Evolutionary conservation across 2,329 filamentous ascomycete genomes (phyloP), one percentile per base, ranked within the genome.

Genomic region (Pyricularia grisea): DNA sequence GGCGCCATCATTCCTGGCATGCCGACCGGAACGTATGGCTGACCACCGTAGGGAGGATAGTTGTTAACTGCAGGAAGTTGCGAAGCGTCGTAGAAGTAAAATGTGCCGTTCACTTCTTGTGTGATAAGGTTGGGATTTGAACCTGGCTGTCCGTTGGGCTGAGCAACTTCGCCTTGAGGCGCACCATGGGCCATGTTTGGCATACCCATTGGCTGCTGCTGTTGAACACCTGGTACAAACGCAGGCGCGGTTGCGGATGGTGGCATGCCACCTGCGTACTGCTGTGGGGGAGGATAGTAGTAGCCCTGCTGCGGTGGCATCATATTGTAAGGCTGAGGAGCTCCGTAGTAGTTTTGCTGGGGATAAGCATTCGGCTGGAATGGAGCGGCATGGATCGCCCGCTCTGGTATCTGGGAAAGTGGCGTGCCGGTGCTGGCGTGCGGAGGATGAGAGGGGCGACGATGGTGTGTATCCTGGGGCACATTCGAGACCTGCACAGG

Each of bases 91-190:
- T 93, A 94, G 77, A 97, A 99, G 78, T 97, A 98, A 0, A 97
- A 93, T 86, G 96, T 98, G 71, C 95, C 95, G 73, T 97, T 97
- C 72, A 90, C 89, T 81, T 98, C 94, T 78, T 97, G 94, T 0
- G 93, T 92, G 66, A 90, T 86, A 61, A 88, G 77, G 72, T 82
- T 86, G 23, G 82, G 75, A 25, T 90, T 85, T 69, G 87, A 86
- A 23, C 83, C 83, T 3, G 81, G 79, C 72, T 86, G 87, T 33
- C 81, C 79, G 33, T 76, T 75, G 31, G 75, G 72, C 66, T 80
- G 79, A n/a, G 77, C 73, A 31, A 72, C 70, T 72, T 84, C 76
- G 73, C 77, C 73, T 69, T 83, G 85, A 14, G 75, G 75, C 42
- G 81, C 79, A 55, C 42, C 42, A 60, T 82, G 80, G 72, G 76